phyloP scores from a whole-genome alignment of 2,329 filamentous ascomycete species.

The Neonectria faginata region DNA sequence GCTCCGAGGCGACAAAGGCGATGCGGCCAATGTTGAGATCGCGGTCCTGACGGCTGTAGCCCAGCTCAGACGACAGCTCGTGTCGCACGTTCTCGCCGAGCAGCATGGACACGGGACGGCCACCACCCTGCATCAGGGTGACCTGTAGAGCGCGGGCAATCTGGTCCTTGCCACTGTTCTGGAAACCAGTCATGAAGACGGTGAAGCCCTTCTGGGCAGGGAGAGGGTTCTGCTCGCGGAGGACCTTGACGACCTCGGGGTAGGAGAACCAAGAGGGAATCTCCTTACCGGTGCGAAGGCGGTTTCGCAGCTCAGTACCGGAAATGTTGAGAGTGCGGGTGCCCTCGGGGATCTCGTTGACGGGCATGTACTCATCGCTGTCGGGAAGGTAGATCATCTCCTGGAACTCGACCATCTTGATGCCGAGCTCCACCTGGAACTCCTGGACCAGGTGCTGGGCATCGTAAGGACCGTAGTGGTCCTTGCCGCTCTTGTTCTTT shows the following conservation, averaged over 20 bases:
- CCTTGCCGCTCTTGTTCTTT: slow-evolving; percentile 96
- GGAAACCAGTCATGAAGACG: slow-evolving; percentile 96
- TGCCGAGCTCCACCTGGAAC: slow-evolving; percentile 95
- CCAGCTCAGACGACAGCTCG: slow-evolving; percentile 94
- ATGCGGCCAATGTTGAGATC: slow-evolving; percentile 96
- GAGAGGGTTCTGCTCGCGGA: slow-evolving; percentile 95
- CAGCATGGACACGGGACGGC: slow-evolving; percentile 91
- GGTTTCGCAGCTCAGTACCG: slow-evolving; percentile 89
- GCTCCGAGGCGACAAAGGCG: slow-evolving; percentile 93
- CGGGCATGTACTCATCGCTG: slow-evolving; percentile 93
- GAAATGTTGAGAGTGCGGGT: slow-evolving; percentile 90
- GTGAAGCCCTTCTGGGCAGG: slow-evolving; percentile 96
- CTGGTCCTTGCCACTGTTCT: slow-evolving; percentile 97
- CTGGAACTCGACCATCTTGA: slow-evolving; percentile 99
- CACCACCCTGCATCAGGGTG: slow-evolving; percentile 97
- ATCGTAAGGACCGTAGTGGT: slow-evolving; percentile 98
- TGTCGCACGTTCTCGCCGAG: slow-evolving; percentile 94
- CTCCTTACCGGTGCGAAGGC: slow-evolving; percentile 89
- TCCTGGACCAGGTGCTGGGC: slow-evolving; percentile 96
- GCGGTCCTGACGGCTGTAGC: slow-evolving; percentile 93
- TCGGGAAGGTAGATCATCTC: slow-evolving; percentile 99
- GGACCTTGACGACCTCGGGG: slow-evolving; percentile 95
- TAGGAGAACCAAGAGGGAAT: slow-evolving; percentile 99
- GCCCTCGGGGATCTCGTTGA: slow-evolving; percentile 87
- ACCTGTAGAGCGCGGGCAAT: slow-evolving; percentile 96